These are phyloP conservation scores for Colletotrichum caudatum DNA, from an alignment of 2,329 filamentous ascomycete species.

Conservation along the genomic window DNA sequence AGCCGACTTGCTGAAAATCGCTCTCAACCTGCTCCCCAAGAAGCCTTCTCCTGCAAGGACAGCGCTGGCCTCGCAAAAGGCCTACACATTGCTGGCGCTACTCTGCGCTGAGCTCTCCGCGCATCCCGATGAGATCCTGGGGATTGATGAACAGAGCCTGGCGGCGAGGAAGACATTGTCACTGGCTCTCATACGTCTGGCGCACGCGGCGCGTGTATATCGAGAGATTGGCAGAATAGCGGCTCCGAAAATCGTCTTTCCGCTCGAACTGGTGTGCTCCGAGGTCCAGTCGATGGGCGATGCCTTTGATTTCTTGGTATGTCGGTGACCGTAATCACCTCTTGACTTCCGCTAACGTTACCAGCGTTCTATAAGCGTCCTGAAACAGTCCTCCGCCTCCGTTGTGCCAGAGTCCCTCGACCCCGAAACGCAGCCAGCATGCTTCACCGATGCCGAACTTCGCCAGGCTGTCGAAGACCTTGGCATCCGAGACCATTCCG, in stretches of 20 bases:
- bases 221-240: slow-evolving; percentile 55
- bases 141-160: slow-evolving; percentile 45
- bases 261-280: slow-evolving; percentile 52
- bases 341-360: slow-evolving; percentile 10
- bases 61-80: slow-evolving; percentile 50
- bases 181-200: slow-evolving; percentile 54
- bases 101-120: slow-evolving; percentile 58
- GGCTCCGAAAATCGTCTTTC: slow-evolving; percentile 58
- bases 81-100: slow-evolving; percentile 54
- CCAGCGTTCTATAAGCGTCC: slow-evolving; percentile 49
- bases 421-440: slow-evolving; percentile 41
- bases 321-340: slow-evolving; percentile 27
- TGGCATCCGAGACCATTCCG: slow-evolving; percentile 32
- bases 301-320: slow-evolving; percentile 58
- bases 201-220: slow-evolving; percentile 50
- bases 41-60: slow-evolving; percentile 16
- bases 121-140: slow-evolving; percentile 49
- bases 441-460: slow-evolving; percentile 47
- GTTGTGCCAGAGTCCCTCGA: slow-evolving; percentile 43
- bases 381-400: slow-evolving; percentile 45
- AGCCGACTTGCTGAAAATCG: slow-evolving; percentile 24
- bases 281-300: slow-evolving; percentile 49
- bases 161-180: slow-evolving; percentile 53
- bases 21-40: slow-evolving; percentile 28
- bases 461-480: slow-evolving; percentile 45